Evolutionary conservation across 2,329 filamentous ascomycete species (phyloP).

Genomic region (Colletotrichum filicis): DNA sequence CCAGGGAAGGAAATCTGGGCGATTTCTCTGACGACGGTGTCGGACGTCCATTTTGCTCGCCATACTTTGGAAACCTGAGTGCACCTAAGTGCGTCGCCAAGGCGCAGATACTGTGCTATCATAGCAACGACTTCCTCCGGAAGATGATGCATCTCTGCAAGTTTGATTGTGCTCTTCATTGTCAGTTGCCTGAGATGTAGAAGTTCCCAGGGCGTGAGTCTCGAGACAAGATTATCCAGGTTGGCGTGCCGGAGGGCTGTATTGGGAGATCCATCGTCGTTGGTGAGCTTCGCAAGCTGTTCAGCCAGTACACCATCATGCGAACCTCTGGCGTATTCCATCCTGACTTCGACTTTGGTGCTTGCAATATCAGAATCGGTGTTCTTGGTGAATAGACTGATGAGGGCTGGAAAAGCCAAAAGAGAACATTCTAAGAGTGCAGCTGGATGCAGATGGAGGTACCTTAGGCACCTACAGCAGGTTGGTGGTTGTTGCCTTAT

Average conservation of each 20-base stretch:
- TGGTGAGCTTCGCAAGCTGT: neutral
- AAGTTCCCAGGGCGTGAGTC: slow-evolving; percentile 26
- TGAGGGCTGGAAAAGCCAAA: too few relatives aligned
- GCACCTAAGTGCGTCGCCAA: slow-evolving; percentile 10
- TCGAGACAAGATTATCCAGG: slow-evolving; percentile 15
- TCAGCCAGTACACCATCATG: neutral
- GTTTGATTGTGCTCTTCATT: neutral
- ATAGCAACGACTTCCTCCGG: slow-evolving; percentile 18
- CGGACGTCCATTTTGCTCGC: neutral
- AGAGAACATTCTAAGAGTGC: too few relatives aligned
- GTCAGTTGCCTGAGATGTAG: slow-evolving; percentile 6
- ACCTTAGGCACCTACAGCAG: too few relatives aligned
- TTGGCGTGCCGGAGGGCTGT: neutral
- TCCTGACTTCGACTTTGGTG: neutral
- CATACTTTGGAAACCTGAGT: slow-evolving; percentile 25
- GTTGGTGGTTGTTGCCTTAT: neutral
- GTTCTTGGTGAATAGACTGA: too few relatives aligned
- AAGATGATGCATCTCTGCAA: slow-evolving; percentile 16
- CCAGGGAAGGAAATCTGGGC: slow-evolving; percentile 10
- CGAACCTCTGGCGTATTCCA: neutral
- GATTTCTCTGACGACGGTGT: neutral
- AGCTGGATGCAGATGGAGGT: too few relatives aligned
- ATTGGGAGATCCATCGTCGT: neutral
- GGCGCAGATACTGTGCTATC: neutral
- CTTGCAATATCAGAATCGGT: too few relatives aligned